These are phyloP conservation scores for Phytophthora quininea DNA, from an alignment of 352 stramenopile species.

Conservation along the genomic window DNA sequence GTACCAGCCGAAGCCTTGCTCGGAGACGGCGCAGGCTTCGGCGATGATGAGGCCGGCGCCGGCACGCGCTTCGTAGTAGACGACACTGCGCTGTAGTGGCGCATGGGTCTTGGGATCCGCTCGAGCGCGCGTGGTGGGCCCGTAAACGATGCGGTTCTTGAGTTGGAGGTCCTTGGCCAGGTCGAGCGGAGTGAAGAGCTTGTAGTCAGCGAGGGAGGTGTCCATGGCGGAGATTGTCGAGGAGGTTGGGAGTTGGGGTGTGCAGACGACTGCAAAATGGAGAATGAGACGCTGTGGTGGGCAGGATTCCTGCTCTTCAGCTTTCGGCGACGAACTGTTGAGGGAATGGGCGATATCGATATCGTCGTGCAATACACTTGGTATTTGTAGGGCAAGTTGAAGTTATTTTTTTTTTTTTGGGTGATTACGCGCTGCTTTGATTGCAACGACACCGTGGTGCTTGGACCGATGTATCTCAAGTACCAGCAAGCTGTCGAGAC, in stretches of 20 bases:
- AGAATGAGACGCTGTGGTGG: background rate
- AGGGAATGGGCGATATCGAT: too few species aligned
- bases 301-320: too few species aligned
- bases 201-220: conserved; percentile 10
- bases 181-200: conserved; percentile 31
- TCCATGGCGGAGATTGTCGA: background rate
- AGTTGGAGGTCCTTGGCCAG: conserved; percentile 23
- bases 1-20: conserved; percentile 21
- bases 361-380: too few species aligned
- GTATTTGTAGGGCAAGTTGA: too few species aligned
- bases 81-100: conserved; percentile 13
- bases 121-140: conserved; percentile 26
- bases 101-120: conserved; percentile 1
- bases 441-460: too few species aligned
- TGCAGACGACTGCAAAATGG: background rate
- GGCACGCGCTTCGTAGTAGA: conserved; percentile 39
- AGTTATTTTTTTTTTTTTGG: too few species aligned
- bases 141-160: conserved; percentile 42
- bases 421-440: too few species aligned
- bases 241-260: background rate
- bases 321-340: too few species aligned
- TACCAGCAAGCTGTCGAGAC: too few species aligned
- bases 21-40: conserved; percentile 31
- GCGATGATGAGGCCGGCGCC: conserved; percentile 39
- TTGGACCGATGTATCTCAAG: too few species aligned